These are phyloP conservation scores for Styphnolobium japonicum DNA, from an alignment of 306 rosid species.

Conservation along the genomic window DNA sequence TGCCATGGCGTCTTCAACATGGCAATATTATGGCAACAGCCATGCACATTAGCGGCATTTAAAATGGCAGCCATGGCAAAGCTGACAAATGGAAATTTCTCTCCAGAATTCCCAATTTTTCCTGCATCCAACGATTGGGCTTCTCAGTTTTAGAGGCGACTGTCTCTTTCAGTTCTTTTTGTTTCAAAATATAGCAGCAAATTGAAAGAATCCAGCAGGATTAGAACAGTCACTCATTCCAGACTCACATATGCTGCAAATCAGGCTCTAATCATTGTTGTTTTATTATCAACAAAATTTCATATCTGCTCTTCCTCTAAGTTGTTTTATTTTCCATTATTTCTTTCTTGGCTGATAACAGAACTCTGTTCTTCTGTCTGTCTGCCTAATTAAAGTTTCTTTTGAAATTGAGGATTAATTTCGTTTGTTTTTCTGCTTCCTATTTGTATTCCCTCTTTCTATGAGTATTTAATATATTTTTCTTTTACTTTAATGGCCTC, in stretches of 20 bases:
- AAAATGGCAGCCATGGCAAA: not conserved
- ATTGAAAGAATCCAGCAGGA: too few relatives aligned
- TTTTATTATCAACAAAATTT: not conserved
- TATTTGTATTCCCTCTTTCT: not conserved
- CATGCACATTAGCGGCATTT: not conserved
- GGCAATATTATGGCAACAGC: not conserved
- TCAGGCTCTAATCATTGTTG: not conserved
- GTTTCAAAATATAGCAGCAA: not conserved
- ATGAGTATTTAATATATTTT: not conserved
- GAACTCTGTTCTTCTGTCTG: not conserved
- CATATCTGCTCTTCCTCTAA: not conserved
- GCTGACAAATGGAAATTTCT: not conserved
- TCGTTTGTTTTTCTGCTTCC: not conserved
- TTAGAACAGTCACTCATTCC: not conserved
- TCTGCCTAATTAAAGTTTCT: not conserved
- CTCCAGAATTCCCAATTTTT: not conserved
- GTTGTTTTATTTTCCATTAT: not conserved
- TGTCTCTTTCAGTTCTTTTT: not conserved
- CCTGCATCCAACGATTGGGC: not conserved
- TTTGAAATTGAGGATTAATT: not conserved
- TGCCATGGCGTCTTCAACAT: not conserved
- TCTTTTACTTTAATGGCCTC: not conserved
- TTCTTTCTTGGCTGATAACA: not conserved
- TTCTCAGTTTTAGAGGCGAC: not conserved
- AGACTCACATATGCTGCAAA: not conserved